Base-by-base conservation (phyloP, 169 alveolate species). In the Fabrea salina region DNA sequence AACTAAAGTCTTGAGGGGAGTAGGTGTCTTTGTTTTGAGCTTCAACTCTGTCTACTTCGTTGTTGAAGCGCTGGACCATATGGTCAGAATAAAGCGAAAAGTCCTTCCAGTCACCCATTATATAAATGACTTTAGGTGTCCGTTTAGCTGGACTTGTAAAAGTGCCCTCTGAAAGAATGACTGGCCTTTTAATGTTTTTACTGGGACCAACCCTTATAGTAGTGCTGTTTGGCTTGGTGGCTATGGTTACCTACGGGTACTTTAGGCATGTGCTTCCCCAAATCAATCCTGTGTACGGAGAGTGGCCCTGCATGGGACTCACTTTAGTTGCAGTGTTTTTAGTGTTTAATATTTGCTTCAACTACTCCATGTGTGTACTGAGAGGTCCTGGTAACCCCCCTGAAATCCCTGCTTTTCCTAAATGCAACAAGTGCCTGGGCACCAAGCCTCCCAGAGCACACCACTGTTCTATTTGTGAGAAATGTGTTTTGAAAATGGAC, bases 401-500 rank as follows among this genome's bases (percentile, higher is more conserved):
- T 19, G 61, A 43, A 8, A 1, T 22, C 19, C 16, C 25, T 44
- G 78, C 19, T 4, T 56, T 56, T 2, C 78, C 25, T 1, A 77
- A 67, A 0, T 89, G 95, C 44, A 85, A 88, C 27, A 82, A 89
- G 25, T 92, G 97, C 68, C 49, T 76, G 71, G 81, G 89, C 13
- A 86, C 89, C 25, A 89, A 96, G 57, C 97, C 98, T 27, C 96
- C 97, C 11, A 83, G 99, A 77, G 84, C 96, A n/a, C 92, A 94
- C 49, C 99, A 97, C 82, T 97, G 99, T 84, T 91, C 92, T 71
- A 88, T 90, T 41, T 97, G 99, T 80, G 86, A 94, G 35, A 80
- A 85, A 53, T 97, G 99, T 68, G 94, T 97, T 16, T 87, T 85
- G 16, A 86, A 95, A 49, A 96, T 93, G 85, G 99, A 97, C 80